A percentile compares a stretch with the other conserved stretches of the same genome.
Evolutionary conservation across 805 yeast genomes (phyloP).

Genomic region (Tetrapisispora nanseiensis): DNA sequence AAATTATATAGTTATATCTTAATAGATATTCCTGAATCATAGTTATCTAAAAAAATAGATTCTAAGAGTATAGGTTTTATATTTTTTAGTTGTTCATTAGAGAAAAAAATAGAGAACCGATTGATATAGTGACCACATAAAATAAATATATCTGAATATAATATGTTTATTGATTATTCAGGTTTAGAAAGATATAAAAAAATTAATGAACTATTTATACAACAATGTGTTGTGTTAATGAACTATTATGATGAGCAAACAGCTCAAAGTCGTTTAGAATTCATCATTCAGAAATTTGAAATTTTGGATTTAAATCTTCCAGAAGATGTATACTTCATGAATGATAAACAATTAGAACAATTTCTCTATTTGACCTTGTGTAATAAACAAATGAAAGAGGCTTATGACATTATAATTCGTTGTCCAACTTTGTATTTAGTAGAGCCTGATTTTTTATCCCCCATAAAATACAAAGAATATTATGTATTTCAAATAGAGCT

Average conservation of each 20-base stretch:
- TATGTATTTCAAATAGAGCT: slow-evolving; percentile 2
- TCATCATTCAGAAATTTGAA: neutral
- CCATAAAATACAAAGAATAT: slow-evolving; percentile 1
- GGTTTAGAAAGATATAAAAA: slow-evolving; percentile 11
- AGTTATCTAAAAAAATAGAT: too few relatives aligned
- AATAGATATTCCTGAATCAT: too few relatives aligned
- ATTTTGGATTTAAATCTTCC: neutral
- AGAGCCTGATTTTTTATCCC: slow-evolving; percentile 5
- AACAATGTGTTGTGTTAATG: neutral
- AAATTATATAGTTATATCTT: too few relatives aligned
- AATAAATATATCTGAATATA: too few relatives aligned
- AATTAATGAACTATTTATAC: slow-evolving; percentile 12
- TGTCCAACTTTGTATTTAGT: slow-evolving; percentile 17
- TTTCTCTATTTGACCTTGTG: slow-evolving; percentile 11
- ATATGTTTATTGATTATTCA: slow-evolving; percentile 20
- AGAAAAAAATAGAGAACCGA: too few relatives aligned
- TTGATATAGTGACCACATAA: neutral
- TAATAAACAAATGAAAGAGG: slow-evolving; percentile 11
- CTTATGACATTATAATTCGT: slow-evolving; percentile 5
- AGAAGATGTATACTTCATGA: neutral
- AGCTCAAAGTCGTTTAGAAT: neutral
- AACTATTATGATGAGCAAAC: slow-evolving; percentile 5
- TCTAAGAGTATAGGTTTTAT: too few relatives aligned
- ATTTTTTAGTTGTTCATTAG: too few relatives aligned
- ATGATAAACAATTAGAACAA: neutral